Evolutionary conservation across 2,329 filamentous ascomycete genomes (phyloP).

Genomic region (Delphinella strobiligena): DNA sequence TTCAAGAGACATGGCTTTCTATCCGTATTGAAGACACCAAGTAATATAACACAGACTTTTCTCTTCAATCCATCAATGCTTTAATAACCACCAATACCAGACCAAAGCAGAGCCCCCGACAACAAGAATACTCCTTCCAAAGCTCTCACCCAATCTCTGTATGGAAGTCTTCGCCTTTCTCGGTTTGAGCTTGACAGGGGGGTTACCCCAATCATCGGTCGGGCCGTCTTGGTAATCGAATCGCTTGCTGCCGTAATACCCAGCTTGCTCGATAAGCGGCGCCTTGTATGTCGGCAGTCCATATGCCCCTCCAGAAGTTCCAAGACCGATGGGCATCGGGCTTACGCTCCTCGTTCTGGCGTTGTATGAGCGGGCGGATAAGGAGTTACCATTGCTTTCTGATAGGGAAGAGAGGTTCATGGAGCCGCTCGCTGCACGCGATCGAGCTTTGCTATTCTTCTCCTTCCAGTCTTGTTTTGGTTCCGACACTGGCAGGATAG

Average conservation of each 20-base stretch:
- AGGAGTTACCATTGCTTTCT: slow-evolving; percentile 11
- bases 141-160: slow-evolving; percentile 43
- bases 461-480: slow-evolving; percentile 14
- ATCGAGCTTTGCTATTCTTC: slow-evolving; percentile 15
- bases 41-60: background rate
- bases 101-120: slow-evolving; percentile 2
- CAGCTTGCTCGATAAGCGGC: slow-evolving; percentile 30
- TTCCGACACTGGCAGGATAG: slow-evolving; percentile 20
- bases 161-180: slow-evolving; percentile 25
- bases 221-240: slow-evolving; percentile 17
- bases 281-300: slow-evolving; percentile 17
- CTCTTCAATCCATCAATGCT: background rate
- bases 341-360: slow-evolving; percentile 26
- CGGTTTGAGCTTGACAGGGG: slow-evolving; percentile 16
- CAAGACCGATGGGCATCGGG: slow-evolving; percentile 11
- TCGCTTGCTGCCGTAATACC: slow-evolving; percentile 23
- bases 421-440: slow-evolving; percentile 9
- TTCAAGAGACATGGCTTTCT: background rate
- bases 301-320: slow-evolving; percentile 18
- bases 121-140: slow-evolving; percentile 26
- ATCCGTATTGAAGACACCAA: background rate
- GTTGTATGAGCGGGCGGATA: slow-evolving; percentile 18
- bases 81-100: slow-evolving; percentile 8
- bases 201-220: slow-evolving; percentile 18
- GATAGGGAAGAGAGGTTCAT: slow-evolving; percentile 20